Evolutionary conservation across 768 basidiomycete genomes (phyloP), one percentile per base, ranked within the genome.

Genomic region (Coprinellus micaceus): DNA sequence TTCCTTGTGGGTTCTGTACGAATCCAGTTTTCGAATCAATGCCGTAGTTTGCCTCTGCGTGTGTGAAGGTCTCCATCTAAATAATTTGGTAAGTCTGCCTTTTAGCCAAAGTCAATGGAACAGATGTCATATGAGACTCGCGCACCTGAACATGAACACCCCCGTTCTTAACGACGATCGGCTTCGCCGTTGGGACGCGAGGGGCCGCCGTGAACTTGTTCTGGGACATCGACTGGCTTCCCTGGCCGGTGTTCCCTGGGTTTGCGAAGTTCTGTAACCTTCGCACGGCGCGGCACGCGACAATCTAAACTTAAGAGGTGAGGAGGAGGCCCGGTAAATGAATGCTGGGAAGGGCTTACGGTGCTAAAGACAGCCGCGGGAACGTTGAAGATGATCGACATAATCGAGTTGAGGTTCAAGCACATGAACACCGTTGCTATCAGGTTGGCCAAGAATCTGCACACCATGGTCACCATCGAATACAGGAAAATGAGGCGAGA

Each of bases 361-460:
- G 80, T 82, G 19, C 78, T 78, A 30, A 73, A 72, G 30, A 82
- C 75, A 24, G 82, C 83, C 24, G 84, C 83, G 43, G 85, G 84
- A 15, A 85, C 82, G 58, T 84, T 85, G 70, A 84, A 84, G 30
- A 85, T 77, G 48, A 86, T 71, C 36, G 74, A 79, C 86, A 88
- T 86, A 59, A 87, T 78, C 13, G 81, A 71, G 64, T 88, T 89
- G 39, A 88, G 69, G 62, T 85, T 74, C 39, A 86, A 51, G 25
- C 84, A 64, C 85, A 88, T 87, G 71, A 88, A 87, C 1, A 83
- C 69, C n/a, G 82, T 78, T 19, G 77, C 76, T 37, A 78, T 60
- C 25, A 74, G 57, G 59, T 75, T 75, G 19, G 68, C 74, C 30
- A 80, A 40, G 65, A 82, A 82, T 5, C 80, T 81, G 51, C 25